Percentiles rank a stretch among this genome's conserved stretches.
Conservation (phyloP, 2,329 filamentous ascomycete species). For the Xylaria sp. region DNA sequence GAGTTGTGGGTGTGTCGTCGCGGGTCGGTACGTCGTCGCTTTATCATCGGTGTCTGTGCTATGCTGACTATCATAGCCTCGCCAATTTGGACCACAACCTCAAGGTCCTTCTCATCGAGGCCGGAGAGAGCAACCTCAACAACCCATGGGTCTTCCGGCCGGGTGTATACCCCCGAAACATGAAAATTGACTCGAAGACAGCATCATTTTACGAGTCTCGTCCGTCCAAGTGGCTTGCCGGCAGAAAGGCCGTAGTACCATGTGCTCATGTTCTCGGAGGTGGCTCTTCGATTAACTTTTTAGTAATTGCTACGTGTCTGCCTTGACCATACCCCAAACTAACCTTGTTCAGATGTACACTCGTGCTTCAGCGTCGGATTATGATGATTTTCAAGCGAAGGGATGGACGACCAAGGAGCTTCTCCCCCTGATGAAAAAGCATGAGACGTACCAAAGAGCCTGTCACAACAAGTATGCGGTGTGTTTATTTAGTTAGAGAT, state of each 20-base stretch:
- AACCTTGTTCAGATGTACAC: slow-evolving; percentile 70
- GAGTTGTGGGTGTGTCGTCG: slow-evolving; percentile 70
- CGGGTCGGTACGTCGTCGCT: slow-evolving; percentile 59
- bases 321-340: slow-evolving; percentile 23
- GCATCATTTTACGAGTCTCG: slow-evolving; percentile 84
- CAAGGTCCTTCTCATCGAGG: slow-evolving; percentile 66
- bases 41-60: slow-evolving; percentile 6
- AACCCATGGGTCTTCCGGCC: slow-evolving; percentile 82
- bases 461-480: slow-evolving; percentile 64
- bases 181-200: slow-evolving; percentile 79
- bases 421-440: slow-evolving; percentile 80
- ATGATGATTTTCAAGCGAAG: slow-evolving; percentile 81
- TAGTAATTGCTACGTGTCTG: slow-evolving; percentile 58
- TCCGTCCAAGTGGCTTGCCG: slow-evolving; percentile 76
- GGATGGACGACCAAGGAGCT: slow-evolving; percentile 83
- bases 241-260: slow-evolving; percentile 77
- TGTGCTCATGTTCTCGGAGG: slow-evolving; percentile 78
- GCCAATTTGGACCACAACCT: slow-evolving; percentile 78
- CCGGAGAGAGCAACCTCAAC: slow-evolving; percentile 66
- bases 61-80: slow-evolving; percentile 62
- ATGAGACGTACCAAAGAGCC: slow-evolving; percentile 79
- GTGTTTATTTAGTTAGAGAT: background rate
- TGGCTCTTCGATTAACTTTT: slow-evolving; percentile 80
- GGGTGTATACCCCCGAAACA: slow-evolving; percentile 80
- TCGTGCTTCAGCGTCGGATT: slow-evolving; percentile 75